Percentiles rank a stretch among this genome's conserved stretches.
Evolutionary conservation across 345 rosid species (phyloP).

Genomic region (Citropsis articulata): DNA sequence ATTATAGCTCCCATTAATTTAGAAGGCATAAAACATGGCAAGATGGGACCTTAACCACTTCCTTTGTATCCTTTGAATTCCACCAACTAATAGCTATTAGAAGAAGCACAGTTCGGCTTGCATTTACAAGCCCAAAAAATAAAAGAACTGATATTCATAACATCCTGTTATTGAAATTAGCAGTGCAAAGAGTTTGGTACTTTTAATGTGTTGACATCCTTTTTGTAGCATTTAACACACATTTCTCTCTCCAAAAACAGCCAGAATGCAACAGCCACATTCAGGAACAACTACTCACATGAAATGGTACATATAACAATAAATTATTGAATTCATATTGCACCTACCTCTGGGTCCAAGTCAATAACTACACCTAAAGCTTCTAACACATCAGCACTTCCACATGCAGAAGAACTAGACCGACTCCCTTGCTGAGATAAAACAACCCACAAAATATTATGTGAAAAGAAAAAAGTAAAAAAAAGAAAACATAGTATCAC

Average conservation of each 20-base stretch:
- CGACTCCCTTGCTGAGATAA: conserved; percentile 84
- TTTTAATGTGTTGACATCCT: not conserved
- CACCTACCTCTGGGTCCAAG: conserved; percentile 72
- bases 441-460: not conserved
- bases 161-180: not conserved
- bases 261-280: not conserved
- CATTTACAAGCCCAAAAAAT: not conserved
- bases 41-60: not conserved
- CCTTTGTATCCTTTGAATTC: not conserved
- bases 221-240: not conserved
- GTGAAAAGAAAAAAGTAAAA: not conserved
- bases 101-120: not conserved
- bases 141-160: not conserved
- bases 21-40: not conserved
- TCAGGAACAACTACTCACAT: not conserved
- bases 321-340: not conserved
- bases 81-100: not conserved
- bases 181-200: not conserved
- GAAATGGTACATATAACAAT: not conserved
- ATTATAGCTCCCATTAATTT: not conserved
- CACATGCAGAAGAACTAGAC: conserved; percentile 97
- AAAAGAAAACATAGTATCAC: not conserved
- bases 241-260: not conserved
- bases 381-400: conserved; percentile 96
- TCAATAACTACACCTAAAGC: conserved; percentile 73